Percentiles rank a stretch among this genome's conserved stretches.
phyloP scores from a whole-genome alignment of 2,329 filamentous ascomycete genomes.

The Penicillium expansum region DNA sequence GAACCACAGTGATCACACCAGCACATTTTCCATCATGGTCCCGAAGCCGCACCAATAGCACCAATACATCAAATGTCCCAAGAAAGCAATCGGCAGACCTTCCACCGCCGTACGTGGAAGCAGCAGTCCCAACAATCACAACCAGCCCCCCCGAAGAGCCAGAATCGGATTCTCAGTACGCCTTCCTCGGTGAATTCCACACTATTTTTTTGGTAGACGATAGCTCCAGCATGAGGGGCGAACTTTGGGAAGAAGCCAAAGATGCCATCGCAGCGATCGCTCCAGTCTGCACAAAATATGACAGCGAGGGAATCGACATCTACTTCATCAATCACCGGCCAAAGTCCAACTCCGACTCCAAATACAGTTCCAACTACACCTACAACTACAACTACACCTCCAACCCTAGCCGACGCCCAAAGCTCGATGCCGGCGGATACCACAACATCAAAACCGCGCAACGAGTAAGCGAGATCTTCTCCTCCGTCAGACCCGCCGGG shows the following conservation, averaged over 20 bases:
- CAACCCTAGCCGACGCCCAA: slow-evolving; percentile 37
- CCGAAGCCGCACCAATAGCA: neutral
- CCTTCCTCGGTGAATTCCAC: slow-evolving; percentile 76
- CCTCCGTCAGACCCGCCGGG: slow-evolving; percentile 60
- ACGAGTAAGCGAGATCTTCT: slow-evolving; percentile 68
- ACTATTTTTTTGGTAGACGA: slow-evolving; percentile 91
- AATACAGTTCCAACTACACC: too few relatives aligned
- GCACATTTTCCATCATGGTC: neutral
- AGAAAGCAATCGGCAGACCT: neutral
- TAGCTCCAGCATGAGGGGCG: slow-evolving; percentile 77
- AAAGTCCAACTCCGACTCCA: neutral
- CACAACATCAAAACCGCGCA: slow-evolving; percentile 59
- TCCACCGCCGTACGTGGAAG: slow-evolving; percentile 36
- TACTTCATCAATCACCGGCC: slow-evolving; percentile 76
- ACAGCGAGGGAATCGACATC: slow-evolving; percentile 82
- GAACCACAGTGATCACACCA: neutral
- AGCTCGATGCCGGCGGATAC: slow-evolving; percentile 52
- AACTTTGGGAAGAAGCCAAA: slow-evolving; percentile 72
- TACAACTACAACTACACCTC: slow-evolving; percentile 6
- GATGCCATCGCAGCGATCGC: slow-evolving; percentile 70
- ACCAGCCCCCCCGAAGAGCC: slow-evolving; percentile 46
- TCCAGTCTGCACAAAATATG: slow-evolving; percentile 75
- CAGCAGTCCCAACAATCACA: slow-evolving; percentile 29
- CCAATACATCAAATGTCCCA: neutral
- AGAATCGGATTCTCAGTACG: slow-evolving; percentile 51